These are phyloP conservation scores for Croton setiger DNA, from an alignment of 441 rosid genomes.

Conservation along the genomic window DNA sequence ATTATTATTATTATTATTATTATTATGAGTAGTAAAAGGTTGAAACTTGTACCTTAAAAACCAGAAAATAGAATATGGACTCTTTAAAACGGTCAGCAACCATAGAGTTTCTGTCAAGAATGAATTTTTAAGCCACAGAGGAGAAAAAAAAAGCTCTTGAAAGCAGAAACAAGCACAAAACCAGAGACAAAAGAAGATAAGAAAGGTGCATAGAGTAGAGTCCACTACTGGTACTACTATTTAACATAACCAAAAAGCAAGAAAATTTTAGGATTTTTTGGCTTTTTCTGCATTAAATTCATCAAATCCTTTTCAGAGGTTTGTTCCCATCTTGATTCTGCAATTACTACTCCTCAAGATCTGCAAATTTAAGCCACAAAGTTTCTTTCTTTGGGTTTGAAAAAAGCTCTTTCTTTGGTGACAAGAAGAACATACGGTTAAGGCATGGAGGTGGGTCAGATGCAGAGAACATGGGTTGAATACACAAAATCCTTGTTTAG, in stretches of 20 bases:
- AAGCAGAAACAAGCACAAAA: conserved; percentile 19
- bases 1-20: too few species aligned
- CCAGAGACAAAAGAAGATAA: conserved; percentile 15
- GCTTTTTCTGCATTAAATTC: conserved; percentile 12
- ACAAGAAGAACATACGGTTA: conserved; percentile 10
- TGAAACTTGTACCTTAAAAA: too few species aligned
- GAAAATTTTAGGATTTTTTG: conserved; percentile 9
- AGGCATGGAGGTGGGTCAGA: conserved; percentile 75
- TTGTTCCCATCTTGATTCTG: conserved; percentile 17
- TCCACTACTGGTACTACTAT: not conserved
- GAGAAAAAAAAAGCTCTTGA: not conserved
- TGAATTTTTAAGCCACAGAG: not conserved
- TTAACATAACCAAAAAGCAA: conserved; percentile 6
- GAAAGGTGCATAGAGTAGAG: not conserved
- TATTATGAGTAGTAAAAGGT: not conserved
- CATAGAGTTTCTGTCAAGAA: not conserved
- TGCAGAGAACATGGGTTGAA: conserved; percentile 71
- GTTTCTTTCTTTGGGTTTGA: not conserved
- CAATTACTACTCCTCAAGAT: conserved; percentile 29
- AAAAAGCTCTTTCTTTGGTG: conserved; percentile 2
- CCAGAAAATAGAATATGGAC: not conserved
- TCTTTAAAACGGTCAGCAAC: not conserved
- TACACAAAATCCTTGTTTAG: conserved; percentile 72
- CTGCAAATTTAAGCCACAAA: conserved; percentile 29
- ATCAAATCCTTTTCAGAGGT: conserved; percentile 27